phyloP scores from a whole-genome alignment of 2,329 filamentous ascomycete species.

The Pleoardoris graminearum region DNA sequence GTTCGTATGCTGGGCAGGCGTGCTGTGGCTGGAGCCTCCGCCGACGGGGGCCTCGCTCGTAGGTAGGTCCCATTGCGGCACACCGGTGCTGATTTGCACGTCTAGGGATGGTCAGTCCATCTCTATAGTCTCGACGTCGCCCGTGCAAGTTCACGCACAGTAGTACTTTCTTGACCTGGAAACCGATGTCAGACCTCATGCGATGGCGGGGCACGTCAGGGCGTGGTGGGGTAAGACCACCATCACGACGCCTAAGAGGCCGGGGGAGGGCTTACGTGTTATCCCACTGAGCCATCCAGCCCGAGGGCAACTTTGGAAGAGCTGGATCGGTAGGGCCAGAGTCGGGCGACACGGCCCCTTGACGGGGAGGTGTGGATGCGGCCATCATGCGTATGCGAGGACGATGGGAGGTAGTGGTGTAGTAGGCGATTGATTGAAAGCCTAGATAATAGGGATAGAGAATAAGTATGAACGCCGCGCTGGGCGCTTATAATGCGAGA shows the following conservation, averaged over 20 bases:
- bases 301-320: slow-evolving; percentile 43
- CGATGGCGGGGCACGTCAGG: slow-evolving; percentile 20
- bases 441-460: slow-evolving; percentile 1
- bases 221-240: slow-evolving; percentile 5
- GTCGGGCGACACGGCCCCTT: slow-evolving; percentile 42
- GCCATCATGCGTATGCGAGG: slow-evolving; percentile 30
- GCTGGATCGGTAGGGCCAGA: slow-evolving; percentile 45
- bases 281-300: slow-evolving; percentile 49
- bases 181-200: slow-evolving; percentile 23
- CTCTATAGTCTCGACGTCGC: neutral
- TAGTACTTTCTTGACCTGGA: slow-evolving; percentile 46
- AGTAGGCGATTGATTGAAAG: neutral
- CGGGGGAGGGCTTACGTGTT: slow-evolving; percentile 34
- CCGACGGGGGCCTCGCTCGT: slow-evolving; percentile 65
- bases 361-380: slow-evolving; percentile 42
- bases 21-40: slow-evolving; percentile 58
- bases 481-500: slow-evolving; percentile 27
- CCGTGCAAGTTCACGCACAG: slow-evolving; percentile 26
- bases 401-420: neutral
- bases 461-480: slow-evolving; percentile 14
- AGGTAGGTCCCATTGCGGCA: slow-evolving; percentile 74
- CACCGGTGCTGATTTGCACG: slow-evolving; percentile 71
- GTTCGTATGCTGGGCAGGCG: slow-evolving; percentile 55
- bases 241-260: neutral
- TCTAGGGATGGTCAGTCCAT: slow-evolving; percentile 31